These are phyloP conservation scores for Scheffersomyces parashehatae DNA, from an alignment of 1,139 yeast genomes.

Conservation along the genomic window DNA sequence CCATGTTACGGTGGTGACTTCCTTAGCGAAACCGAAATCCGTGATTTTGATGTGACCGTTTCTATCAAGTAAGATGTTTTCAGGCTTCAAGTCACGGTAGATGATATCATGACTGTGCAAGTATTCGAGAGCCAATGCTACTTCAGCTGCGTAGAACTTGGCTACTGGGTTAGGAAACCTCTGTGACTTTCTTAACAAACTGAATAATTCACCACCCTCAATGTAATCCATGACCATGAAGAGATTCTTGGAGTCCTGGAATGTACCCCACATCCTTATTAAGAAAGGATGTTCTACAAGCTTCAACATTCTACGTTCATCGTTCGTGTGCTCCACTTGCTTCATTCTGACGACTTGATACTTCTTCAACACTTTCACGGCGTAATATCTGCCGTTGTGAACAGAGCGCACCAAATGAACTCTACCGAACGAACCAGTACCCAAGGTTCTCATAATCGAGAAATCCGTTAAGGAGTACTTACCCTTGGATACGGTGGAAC, in stretches of 20 bases:
- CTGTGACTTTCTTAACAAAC: slow-evolving; percentile 57
- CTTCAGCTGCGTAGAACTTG: slow-evolving; percentile 64
- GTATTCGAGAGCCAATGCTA: slow-evolving; percentile 57
- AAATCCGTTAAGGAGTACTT: slow-evolving; percentile 56
- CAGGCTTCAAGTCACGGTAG: slow-evolving; percentile 63
- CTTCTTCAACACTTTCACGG: slow-evolving; percentile 59
- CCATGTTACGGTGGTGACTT: slow-evolving; percentile 59
- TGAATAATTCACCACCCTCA: slow-evolving; percentile 63
- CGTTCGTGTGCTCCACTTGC: slow-evolving; percentile 65
- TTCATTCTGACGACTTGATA: slow-evolving; percentile 61
- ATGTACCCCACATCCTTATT: slow-evolving; percentile 67
- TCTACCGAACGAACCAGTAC: slow-evolving; percentile 65
- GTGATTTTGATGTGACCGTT: slow-evolving; percentile 63
- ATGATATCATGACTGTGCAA: slow-evolving; percentile 58
- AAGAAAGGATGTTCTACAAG: slow-evolving; percentile 60
- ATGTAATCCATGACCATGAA: slow-evolving; percentile 67
- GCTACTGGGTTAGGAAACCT: slow-evolving; percentile 65
- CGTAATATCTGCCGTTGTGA: slow-evolving; percentile 61
- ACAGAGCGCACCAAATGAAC: slow-evolving; percentile 60
- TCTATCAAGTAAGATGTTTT: slow-evolving; percentile 56
- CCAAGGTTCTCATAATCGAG: slow-evolving; percentile 54
- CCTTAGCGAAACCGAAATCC: slow-evolving; percentile 65
- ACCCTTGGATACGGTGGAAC: slow-evolving; percentile 47
- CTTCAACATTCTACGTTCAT: slow-evolving; percentile 58
- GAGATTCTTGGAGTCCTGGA: slow-evolving; percentile 55